Evolutionary conservation across 78 protist species (phyloP).

Genomic region (Trichosphaerium sp.): DNA sequence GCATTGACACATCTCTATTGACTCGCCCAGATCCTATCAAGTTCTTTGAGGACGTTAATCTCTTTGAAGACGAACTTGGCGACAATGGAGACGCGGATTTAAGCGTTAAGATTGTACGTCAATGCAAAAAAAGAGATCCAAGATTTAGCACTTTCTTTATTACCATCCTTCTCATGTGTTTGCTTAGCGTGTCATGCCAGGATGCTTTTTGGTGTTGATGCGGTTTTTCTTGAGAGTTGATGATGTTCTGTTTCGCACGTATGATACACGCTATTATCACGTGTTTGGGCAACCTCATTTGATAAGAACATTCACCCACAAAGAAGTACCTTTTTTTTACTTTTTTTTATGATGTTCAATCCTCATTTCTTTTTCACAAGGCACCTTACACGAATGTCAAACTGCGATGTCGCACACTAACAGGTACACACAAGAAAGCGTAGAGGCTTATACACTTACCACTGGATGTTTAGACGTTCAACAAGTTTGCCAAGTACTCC

Average conservation of each 20-base stretch:
- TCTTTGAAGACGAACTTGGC: slow-evolving; percentile 60
- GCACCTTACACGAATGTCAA: too few species aligned
- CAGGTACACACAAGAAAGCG: too few species aligned
- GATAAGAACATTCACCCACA: slow-evolving; percentile 10
- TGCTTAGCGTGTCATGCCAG: slow-evolving; percentile 53
- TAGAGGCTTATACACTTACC: too few species aligned
- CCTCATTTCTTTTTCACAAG: too few species aligned
- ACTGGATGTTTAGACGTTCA: too few species aligned
- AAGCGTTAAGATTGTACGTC: slow-evolving; percentile 30
- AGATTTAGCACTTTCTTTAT: neutral
- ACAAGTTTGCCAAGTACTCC: too few species aligned
- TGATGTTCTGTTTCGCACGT: slow-evolving; percentile 33
- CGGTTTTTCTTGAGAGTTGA: slow-evolving; percentile 58
- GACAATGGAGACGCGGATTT: slow-evolving; percentile 57
- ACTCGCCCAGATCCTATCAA: slow-evolving; percentile 50
- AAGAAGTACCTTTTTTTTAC: too few species aligned
- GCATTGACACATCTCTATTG: slow-evolving; percentile 34
- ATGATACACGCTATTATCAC: slow-evolving; percentile 51
- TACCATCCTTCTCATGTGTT: neutral
- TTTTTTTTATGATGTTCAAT: too few species aligned
- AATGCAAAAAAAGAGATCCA: neutral
- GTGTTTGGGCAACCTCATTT: slow-evolving; percentile 17
- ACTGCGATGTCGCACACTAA: too few species aligned
- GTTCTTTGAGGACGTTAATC: slow-evolving; percentile 43
- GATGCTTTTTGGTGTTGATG: slow-evolving; percentile 34